A percentile compares a stretch with the other conserved stretches of the same genome.
Evolutionary conservation across 495 filamentous ascomycete genomes (phyloP).

Genomic region (Cercophora sp.): DNA sequence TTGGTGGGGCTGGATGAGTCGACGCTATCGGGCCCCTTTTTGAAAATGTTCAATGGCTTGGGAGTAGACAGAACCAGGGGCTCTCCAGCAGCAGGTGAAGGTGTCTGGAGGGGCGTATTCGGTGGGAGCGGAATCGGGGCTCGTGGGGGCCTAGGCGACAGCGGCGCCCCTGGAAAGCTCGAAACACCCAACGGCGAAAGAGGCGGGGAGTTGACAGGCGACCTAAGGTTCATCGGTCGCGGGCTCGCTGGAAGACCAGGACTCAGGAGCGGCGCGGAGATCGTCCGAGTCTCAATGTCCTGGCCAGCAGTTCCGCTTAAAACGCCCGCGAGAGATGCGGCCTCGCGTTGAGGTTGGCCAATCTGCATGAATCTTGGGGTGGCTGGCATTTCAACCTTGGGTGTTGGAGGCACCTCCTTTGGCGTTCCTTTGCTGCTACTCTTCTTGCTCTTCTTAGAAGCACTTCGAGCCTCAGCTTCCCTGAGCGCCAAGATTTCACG

Average conservation of each 20-base stretch:
- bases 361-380: slow-evolving; percentile 30
- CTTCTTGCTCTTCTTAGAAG: slow-evolving; percentile 61
- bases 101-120: slow-evolving; percentile 57
- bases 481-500: slow-evolving; percentile 62
- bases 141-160: slow-evolving; percentile 68
- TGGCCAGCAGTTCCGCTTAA: slow-evolving; percentile 31
- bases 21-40: slow-evolving; percentile 30
- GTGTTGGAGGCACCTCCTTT: slow-evolving; percentile 22
- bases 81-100: slow-evolving; percentile 38
- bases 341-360: slow-evolving; percentile 20
- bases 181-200: slow-evolving; percentile 56
- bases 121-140: slow-evolving; percentile 62
- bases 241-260: slow-evolving; percentile 88
- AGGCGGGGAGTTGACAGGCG: slow-evolving; percentile 67
- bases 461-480: slow-evolving; percentile 61
- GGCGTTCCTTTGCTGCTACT: slow-evolving; percentile 44
- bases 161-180: slow-evolving; percentile 55
- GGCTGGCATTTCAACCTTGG: slow-evolving; percentile 22
- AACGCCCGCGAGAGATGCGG: slow-evolving; percentile 47
- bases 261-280: slow-evolving; percentile 63
- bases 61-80: slow-evolving; percentile 33
- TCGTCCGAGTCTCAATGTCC: slow-evolving; percentile 29
- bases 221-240: slow-evolving; percentile 70
- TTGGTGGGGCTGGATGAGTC: slow-evolving; percentile 27
- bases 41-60: slow-evolving; percentile 37